Conservation (phyloP, 2,329 filamentous ascomycete genomes). For the Talaromyces albobiverticillius region DNA sequence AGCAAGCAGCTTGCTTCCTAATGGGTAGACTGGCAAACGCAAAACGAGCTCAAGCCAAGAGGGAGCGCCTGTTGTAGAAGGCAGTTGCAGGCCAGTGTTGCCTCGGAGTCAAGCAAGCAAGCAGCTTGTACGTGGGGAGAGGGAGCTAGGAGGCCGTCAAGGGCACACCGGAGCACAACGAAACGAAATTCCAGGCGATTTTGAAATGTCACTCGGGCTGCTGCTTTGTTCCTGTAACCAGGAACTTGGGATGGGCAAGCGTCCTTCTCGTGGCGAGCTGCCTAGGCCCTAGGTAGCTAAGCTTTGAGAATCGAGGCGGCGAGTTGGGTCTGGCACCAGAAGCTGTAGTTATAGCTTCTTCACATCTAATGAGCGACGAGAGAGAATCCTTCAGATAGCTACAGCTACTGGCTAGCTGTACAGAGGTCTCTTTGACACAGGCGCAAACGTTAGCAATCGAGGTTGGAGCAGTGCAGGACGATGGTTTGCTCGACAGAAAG, state of each 20-base stretch:
- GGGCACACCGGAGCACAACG: not conserved
- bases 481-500: not conserved
- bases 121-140: not conserved
- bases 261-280: not conserved
- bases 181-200: not conserved
- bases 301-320: too few species aligned
- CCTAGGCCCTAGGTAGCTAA: not conserved
- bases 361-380: not conserved
- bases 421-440: not conserved
- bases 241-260: not conserved
- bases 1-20: too few species aligned
- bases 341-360: not conserved
- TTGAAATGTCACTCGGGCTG: slow-evolving; percentile 3
- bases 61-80: too few species aligned
- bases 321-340: not conserved
- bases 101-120: not conserved
- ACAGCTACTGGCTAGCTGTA: not conserved
- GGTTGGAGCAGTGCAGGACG: too few species aligned
- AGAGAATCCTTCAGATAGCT: not conserved
- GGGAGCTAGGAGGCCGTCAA: not conserved
- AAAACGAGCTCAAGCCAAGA: not conserved
- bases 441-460: too few species aligned
- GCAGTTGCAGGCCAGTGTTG: not conserved
- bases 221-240: not conserved
- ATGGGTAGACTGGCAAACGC: too few species aligned